Evolutionary conservation across 768 basidiomycete species (phyloP).

Genomic region (Solioccasus polychromus): DNA sequence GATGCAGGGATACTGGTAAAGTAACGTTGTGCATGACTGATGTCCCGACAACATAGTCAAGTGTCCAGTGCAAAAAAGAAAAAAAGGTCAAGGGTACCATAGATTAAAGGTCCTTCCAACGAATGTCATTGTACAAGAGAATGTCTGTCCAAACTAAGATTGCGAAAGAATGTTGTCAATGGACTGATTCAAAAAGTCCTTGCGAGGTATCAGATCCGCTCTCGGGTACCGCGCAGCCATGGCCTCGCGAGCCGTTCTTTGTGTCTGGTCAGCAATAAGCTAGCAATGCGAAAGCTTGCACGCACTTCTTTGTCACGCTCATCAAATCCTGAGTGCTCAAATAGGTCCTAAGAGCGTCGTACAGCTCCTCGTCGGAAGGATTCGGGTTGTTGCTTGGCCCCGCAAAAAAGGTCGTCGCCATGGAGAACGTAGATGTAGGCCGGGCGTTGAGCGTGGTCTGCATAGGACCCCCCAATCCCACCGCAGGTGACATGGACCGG

Average conservation of each 20-base stretch:
- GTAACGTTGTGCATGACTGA: conserved; percentile 1
- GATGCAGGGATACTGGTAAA: conserved; percentile 7
- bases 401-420: conserved; percentile 55
- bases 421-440: conserved; percentile 58
- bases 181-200: conserved; percentile 64
- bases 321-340: conserved; percentile 67
- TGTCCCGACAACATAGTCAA: conserved; percentile 8
- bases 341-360: conserved; percentile 52
- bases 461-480: conserved; percentile 28
- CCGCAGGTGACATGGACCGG: conserved; percentile 32
- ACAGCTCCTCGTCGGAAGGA: conserved; percentile 60
- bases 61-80: conserved; percentile 9
- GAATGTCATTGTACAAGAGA: conserved; percentile 1
- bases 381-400: conserved; percentile 50
- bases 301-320: conserved; percentile 70
- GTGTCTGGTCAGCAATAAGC: conserved; percentile 1
- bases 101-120: conserved; percentile 6
- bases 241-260: conserved; percentile 60
- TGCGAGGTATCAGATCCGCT: conserved; percentile 54
- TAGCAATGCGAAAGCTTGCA: not conserved
- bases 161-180: conserved; percentile 66
- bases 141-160: conserved; percentile 34
- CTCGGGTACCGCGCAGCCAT: conserved; percentile 62
- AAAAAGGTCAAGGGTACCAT: not conserved
- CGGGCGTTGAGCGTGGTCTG: conserved; percentile 34